Evolutionary conservation across 176 grass and related monocot species (phyloP), one percentile per base, ranked within the genome.

Genomic region (Panicum miliaceum): DNA sequence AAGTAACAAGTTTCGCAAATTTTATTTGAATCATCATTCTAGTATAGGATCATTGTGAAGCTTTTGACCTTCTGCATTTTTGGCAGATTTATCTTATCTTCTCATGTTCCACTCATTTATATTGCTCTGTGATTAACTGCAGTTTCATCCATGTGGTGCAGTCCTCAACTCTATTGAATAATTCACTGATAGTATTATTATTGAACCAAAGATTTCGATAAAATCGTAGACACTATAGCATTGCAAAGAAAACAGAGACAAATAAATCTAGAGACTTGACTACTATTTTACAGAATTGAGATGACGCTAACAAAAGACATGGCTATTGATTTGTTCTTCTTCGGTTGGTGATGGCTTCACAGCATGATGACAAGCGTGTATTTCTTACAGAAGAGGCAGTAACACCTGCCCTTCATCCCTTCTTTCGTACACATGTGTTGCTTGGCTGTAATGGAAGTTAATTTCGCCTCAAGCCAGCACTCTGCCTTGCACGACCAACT

Each of bases 351-450:
- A 54, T 54, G 52, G 52, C 16, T 16, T 19, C 15, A 53, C 14
- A 6, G 43, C 7, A 14, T 48, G 47, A 48, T 18, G 52, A 0
- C 18, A 54, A 54, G 52, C 19, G 19, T 14, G 18, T 54, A 54
- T 22, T 54, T 22, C 52, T 6, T 2, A 47, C 68, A 71, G 2
- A 48, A 14, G 27, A 25, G 5, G 12, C 68, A 71, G 68, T 47
- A 47, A 47, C 68, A 71, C 41, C 42, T 6, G 40, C 68, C 68
- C 12, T 71, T 71, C 42, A 71, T 26, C 5, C 68, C 68, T 71
- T 42, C 68, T 71, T 71, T 71, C 5, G 11, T 47, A 47, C 68
- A 71, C 42, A 16, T 47, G 42, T 71, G 68, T 16, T 71, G 11
- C 4, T 15, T 27, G n/a, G 48, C 41, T 27, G 10, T 27, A 71